Percentiles rank a stretch among this genome's conserved stretches.
These are phyloP conservation scores for Dactylellina leptospora DNA, from an alignment of 2,329 filamentous ascomycete species.

Conservation along the genomic window DNA sequence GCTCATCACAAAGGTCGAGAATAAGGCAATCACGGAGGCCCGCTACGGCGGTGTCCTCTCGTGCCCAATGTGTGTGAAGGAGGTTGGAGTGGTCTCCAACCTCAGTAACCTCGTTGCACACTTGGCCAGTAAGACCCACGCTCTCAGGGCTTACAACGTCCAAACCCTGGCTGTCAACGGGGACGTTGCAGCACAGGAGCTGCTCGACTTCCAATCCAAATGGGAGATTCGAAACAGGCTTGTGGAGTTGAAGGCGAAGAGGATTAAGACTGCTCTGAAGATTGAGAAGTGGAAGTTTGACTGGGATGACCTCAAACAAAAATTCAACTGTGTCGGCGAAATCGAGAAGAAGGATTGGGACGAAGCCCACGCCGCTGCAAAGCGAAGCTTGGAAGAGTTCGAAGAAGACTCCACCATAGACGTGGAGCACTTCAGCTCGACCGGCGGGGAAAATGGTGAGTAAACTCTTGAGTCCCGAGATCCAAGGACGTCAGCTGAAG, in stretches of 20 bases:
- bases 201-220: slow-evolving; percentile 8
- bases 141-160: slow-evolving; percentile 7
- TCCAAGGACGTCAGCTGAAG: too few species aligned
- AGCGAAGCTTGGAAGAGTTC: neutral
- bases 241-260: slow-evolving; percentile 3
- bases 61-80: slow-evolving; percentile 25
- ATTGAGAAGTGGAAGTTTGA: neutral
- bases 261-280: slow-evolving; percentile 6
- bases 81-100: slow-evolving; percentile 8
- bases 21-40: slow-evolving; percentile 12
- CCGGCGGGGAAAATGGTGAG: neutral
- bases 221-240: slow-evolving; percentile 25
- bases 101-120: slow-evolving; percentile 27
- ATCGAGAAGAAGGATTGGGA: neutral
- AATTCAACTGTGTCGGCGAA: slow-evolving; percentile 6
- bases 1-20: slow-evolving; percentile 25
- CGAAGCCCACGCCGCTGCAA: neutral
- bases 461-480: too few species aligned
- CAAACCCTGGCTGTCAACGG: slow-evolving; percentile 10
- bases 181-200: slow-evolving; percentile 3
- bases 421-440: too few species aligned
- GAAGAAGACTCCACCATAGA: neutral
- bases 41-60: slow-evolving; percentile 21
- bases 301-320: slow-evolving; percentile 12
- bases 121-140: slow-evolving; percentile 16